These are phyloP conservation scores for Coniochaeta sp. DNA, from an alignment of 2,329 filamentous ascomycete genomes.

Conservation along the genomic window DNA sequence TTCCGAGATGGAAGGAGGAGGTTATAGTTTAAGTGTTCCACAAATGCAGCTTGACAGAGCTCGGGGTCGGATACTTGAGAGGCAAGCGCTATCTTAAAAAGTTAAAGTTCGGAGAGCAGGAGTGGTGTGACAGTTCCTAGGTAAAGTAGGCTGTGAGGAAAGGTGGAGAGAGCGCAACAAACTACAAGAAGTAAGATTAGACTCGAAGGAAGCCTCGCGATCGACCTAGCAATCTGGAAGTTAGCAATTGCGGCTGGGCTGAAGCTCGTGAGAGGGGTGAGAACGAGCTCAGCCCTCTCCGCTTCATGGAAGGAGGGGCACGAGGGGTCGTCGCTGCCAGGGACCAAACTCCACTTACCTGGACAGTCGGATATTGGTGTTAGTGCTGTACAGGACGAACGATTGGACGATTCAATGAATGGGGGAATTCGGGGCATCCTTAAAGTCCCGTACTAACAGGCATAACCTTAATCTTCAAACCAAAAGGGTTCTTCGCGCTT, in stretches of 20 bases:
- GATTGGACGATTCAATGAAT: no score
- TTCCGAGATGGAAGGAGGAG: no score
- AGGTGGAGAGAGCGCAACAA: background rate
- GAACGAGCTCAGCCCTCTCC: background rate
- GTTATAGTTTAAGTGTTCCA: background rate
- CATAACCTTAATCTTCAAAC: no score
- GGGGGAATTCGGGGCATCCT: no score
- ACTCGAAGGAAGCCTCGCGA: background rate
- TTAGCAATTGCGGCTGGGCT: constrained; percentile 2
- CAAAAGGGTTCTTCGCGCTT: no score
- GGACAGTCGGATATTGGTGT: no score
- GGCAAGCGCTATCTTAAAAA: background rate
- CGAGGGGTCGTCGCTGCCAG: background rate
- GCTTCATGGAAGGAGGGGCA: background rate
- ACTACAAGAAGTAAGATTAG: no score
- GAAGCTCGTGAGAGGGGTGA: background rate
- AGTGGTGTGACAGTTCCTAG: background rate
- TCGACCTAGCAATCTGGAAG: background rate
- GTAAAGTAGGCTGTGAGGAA: background rate
- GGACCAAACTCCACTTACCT: background rate
- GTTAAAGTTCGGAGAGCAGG: background rate
- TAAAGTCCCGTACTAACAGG: no score
- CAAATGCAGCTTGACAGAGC: background rate
- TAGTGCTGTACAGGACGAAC: no score
- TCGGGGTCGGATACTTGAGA: background rate